Conservation (phyloP, 768 basidiomycete genomes). For the Macrolepiota dolichaula region DNA sequence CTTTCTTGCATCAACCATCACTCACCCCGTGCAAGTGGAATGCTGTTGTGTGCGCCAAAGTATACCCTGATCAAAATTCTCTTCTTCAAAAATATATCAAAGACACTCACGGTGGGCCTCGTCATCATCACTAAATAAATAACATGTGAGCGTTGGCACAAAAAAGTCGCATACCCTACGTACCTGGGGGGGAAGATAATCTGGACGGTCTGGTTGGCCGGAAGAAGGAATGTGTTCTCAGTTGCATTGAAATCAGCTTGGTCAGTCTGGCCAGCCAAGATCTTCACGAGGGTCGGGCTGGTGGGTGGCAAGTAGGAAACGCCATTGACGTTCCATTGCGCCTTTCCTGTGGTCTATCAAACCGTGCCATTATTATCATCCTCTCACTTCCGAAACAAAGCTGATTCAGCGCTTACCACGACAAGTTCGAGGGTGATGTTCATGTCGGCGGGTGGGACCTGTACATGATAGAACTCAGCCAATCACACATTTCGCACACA, state of each 20-base stretch:
- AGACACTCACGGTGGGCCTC: background rate
- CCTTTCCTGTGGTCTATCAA: slow-evolving; percentile 12
- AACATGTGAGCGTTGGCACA: background rate
- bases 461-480: background rate
- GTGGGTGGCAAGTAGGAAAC: slow-evolving; percentile 24
- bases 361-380: background rate
- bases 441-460: slow-evolving; percentile 22
- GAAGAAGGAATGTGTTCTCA: slow-evolving; percentile 24
- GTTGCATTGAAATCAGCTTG: slow-evolving; percentile 19
- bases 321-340: slow-evolving; percentile 28
- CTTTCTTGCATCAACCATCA: background rate
- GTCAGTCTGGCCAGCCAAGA: slow-evolving; percentile 18
- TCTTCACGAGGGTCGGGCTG: slow-evolving; percentile 22
- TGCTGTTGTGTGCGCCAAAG: slow-evolving; percentile 11
- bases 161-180: background rate
- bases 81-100: background rate
- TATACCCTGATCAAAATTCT: background rate
- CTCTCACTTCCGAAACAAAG: background rate
- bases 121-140: slow-evolving; percentile 15
- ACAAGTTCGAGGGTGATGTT: slow-evolving; percentile 23
- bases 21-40: slow-evolving; percentile 30
- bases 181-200: slow-evolving; percentile 21
- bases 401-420: slow-evolving; percentile 15
- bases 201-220: slow-evolving; percentile 23
- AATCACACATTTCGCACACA: background rate